Evolutionary conservation across 225 moss, liverwort and hornwort genomes (phyloP).

Genomic region (Pseudisothecium myosuroides): DNA sequence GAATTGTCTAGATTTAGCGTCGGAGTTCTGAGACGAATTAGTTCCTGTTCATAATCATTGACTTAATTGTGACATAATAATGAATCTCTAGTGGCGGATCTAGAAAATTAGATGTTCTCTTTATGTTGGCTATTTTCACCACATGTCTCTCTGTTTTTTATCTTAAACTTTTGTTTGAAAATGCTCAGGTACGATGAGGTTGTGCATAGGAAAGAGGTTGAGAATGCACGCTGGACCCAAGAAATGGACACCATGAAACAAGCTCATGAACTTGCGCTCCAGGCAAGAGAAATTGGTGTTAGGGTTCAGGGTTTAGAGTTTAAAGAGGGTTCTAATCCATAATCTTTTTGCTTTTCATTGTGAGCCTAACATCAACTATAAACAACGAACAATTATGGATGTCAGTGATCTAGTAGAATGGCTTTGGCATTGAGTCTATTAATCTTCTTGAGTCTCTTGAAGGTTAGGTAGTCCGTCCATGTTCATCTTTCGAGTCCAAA

Average conservation of each 20-base stretch:
- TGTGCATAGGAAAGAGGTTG: neutral
- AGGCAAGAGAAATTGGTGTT: neutral
- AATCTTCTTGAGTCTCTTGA: neutral
- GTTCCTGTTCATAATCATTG: neutral
- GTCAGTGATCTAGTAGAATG: neutral
- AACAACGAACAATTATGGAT: neutral
- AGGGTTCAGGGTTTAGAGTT: neutral
- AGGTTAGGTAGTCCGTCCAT: neutral
- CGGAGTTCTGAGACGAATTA: neutral
- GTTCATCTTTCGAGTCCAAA: neutral
- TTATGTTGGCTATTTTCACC: neutral
- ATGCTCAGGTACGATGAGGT: slow-evolving; percentile 16
- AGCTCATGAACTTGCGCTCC: slow-evolving; percentile 19
- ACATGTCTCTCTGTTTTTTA: neutral
- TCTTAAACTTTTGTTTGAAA: neutral
- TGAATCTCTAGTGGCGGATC: neutral
- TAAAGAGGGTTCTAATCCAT: neutral
- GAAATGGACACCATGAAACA: slow-evolving; percentile 12
- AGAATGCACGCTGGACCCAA: slow-evolving; percentile 13
- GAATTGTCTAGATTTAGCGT: neutral
- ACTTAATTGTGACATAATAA: neutral
- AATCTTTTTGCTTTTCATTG: neutral
- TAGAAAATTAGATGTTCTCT: neutral
- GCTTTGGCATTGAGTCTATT: neutral
- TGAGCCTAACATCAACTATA: neutral